Percentiles rank a stretch among this genome's conserved stretches.
Evolutionary conservation across 2,329 filamentous ascomycete species (phyloP).

Genomic region (Cladosporium sp.): DNA sequence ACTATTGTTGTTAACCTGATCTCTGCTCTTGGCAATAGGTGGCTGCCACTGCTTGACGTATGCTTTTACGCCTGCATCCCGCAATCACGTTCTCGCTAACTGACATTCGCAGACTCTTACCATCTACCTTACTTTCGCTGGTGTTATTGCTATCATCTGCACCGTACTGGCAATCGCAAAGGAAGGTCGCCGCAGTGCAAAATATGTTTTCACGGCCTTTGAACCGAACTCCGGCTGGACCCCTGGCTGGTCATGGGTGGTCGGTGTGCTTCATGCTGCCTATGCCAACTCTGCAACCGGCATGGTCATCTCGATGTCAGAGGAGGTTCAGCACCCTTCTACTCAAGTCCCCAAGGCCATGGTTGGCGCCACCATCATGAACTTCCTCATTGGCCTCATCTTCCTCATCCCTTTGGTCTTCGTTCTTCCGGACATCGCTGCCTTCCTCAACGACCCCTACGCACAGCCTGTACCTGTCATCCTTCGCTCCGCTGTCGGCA

Average conservation of each 20-base stretch:
- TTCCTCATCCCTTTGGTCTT: slow-evolving; percentile 67
- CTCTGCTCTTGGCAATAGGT: slow-evolving; percentile 50
- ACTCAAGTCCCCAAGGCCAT: slow-evolving; percentile 70
- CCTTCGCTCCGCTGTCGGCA: slow-evolving; percentile 59
- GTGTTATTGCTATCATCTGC: slow-evolving; percentile 62
- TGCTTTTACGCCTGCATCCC: not conserved
- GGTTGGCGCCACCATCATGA: slow-evolving; percentile 60
- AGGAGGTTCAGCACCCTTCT: slow-evolving; percentile 63
- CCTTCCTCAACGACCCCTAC: slow-evolving; percentile 47
- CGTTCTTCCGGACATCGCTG: slow-evolving; percentile 60
- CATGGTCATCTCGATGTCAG: slow-evolving; percentile 65
- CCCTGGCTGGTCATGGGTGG: slow-evolving; percentile 67
- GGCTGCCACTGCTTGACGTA: slow-evolving; percentile 58
- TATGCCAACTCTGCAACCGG: slow-evolving; percentile 73
- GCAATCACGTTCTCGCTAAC: slow-evolving; percentile 33
- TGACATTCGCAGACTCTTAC: slow-evolving; percentile 51
- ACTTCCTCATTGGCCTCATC: slow-evolving; percentile 61
- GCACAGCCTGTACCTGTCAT: slow-evolving; percentile 63
- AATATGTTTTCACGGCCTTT: slow-evolving; percentile 65
- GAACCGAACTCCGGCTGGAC: slow-evolving; percentile 66
- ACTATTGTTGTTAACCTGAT: slow-evolving; percentile 49
- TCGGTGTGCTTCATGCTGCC: slow-evolving; percentile 67
- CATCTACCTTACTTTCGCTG: slow-evolving; percentile 70
- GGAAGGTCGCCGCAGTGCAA: slow-evolving; percentile 59
- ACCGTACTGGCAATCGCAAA: slow-evolving; percentile 63